phyloP scores from a whole-genome alignment of 2,329 filamentous ascomycete genomes.

The Epichloe aotearoae region DNA sequence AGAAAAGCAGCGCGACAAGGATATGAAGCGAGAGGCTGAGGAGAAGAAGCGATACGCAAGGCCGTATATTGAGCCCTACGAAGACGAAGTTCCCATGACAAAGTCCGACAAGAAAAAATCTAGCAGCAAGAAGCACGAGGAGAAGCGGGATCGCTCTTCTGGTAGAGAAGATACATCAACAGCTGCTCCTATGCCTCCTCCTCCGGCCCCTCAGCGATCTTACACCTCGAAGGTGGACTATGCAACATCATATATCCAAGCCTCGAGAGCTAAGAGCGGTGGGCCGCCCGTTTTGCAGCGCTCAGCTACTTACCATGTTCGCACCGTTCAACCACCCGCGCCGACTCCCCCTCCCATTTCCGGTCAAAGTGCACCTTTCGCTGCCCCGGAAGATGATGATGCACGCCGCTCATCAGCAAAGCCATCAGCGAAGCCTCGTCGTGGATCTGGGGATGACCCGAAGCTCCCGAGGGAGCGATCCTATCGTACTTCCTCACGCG shows the following conservation, averaged over 20 bases:
- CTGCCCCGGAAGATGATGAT: slow-evolving; percentile 19
- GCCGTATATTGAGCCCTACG: slow-evolving; percentile 22
- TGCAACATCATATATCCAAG: slow-evolving; percentile 19
- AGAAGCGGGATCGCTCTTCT: slow-evolving; percentile 22
- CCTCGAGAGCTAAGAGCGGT: slow-evolving; percentile 14
- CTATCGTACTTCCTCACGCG: slow-evolving; percentile 19
- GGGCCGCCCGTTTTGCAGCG: slow-evolving; percentile 8
- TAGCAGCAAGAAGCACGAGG: slow-evolving; percentile 25
- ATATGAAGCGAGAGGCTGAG: slow-evolving; percentile 23
- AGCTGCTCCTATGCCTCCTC: slow-evolving; percentile 10
- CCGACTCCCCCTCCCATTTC: slow-evolving; percentile 23
- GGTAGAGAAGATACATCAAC: slow-evolving; percentile 18
- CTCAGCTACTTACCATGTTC: slow-evolving; percentile 12
- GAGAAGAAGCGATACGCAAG: slow-evolving; percentile 23
- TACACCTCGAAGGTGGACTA: slow-evolving; percentile 11
- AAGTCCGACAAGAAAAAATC: slow-evolving; percentile 27
- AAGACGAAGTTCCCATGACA: slow-evolving; percentile 15
- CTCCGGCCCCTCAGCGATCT: slow-evolving; percentile 13
- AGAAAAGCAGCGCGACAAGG: slow-evolving; percentile 25
- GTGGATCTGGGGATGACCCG: slow-evolving; percentile 18
- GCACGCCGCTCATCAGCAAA: slow-evolving; percentile 20
- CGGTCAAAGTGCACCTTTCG: slow-evolving; percentile 15
- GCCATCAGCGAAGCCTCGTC: slow-evolving; percentile 18
- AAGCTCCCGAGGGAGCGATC: slow-evolving; percentile 15
- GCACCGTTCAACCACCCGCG: slow-evolving; percentile 17